phyloP scores from a whole-genome alignment of 2,329 filamentous ascomycete species.

The Hawksworthiomyces lignivorus region DNA sequence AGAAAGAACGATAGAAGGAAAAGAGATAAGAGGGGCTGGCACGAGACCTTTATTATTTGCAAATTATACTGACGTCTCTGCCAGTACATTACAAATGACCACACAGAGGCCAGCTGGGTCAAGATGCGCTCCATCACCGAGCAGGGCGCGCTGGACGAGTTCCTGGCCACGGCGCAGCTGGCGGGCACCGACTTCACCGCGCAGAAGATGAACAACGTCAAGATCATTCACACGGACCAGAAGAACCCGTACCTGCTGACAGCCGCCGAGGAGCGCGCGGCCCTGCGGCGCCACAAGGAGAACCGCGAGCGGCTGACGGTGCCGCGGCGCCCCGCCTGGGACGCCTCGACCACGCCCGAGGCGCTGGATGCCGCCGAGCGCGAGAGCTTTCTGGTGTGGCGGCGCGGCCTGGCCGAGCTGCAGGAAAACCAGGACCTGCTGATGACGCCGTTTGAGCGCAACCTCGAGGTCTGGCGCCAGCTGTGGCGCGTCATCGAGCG shows the following conservation, averaged over 20 bases:
- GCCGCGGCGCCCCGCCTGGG: slow-evolving; percentile 83
- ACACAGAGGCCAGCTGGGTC: slow-evolving; percentile 89
- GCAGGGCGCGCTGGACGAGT: slow-evolving; percentile 93
- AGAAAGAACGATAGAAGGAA: too few relatives aligned
- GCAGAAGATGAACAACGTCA: slow-evolving; percentile 98
- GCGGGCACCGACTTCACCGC: slow-evolving; percentile 99
- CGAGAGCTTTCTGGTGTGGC: slow-evolving; percentile 77
- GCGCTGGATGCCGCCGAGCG: slow-evolving; percentile 75
- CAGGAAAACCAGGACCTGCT: slow-evolving; percentile 91
- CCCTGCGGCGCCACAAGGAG: slow-evolving; percentile 72
- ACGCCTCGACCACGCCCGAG: slow-evolving; percentile 72
- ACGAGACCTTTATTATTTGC: too few relatives aligned
- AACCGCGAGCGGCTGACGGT: slow-evolving; percentile 78
- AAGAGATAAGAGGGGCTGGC: too few relatives aligned
- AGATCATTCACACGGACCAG: slow-evolving; percentile 95
- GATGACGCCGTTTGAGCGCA: slow-evolving; percentile 96
- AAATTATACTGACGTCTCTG: too few relatives aligned
- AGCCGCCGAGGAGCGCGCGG: slow-evolving; percentile 69
- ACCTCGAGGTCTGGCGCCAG: slow-evolving; percentile 96
- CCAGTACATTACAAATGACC: slow-evolving; percentile 82
- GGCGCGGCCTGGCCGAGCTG: slow-evolving; percentile 81
- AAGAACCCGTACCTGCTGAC: slow-evolving; percentile 91
- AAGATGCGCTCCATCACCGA: slow-evolving; percentile 99
- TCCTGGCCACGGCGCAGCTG: slow-evolving; percentile 87
- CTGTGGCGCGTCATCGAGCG: slow-evolving; percentile 97